Evolutionary conservation across 2,329 filamentous ascomycete species (phyloP).

Genomic region (Xylaria sp.): DNA sequence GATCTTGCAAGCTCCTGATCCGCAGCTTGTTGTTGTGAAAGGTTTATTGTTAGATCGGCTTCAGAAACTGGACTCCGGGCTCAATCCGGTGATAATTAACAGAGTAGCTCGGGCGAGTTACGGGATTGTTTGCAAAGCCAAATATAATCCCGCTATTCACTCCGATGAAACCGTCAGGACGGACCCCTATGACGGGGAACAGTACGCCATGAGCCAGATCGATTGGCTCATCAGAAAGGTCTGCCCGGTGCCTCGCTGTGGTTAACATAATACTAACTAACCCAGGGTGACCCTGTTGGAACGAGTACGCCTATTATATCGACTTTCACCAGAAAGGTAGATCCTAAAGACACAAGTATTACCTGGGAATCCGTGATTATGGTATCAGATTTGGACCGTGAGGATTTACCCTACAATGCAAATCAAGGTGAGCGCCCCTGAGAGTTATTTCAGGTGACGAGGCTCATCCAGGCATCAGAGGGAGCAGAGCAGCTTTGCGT

Average conservation of each 20-base stretch:
- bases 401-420: slow-evolving; percentile 41
- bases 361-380: slow-evolving; percentile 45
- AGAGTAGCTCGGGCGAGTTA: slow-evolving; percentile 48
- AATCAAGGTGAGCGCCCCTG: slow-evolving; percentile 38
- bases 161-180: slow-evolving; percentile 39
- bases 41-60: slow-evolving; percentile 55
- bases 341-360: slow-evolving; percentile 37
- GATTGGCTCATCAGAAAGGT: slow-evolving; percentile 48
- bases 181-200: slow-evolving; percentile 40
- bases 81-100: slow-evolving; percentile 45
- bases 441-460: not conserved
- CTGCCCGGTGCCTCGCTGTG: not conserved
- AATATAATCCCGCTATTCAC: slow-evolving; percentile 42
- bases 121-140: slow-evolving; percentile 43
- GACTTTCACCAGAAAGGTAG: slow-evolving; percentile 41
- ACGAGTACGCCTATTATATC: slow-evolving; percentile 40
- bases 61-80: slow-evolving; percentile 47
- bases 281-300: slow-evolving; percentile 44
- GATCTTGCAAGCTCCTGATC: slow-evolving; percentile 51
- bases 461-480: slow-evolving; percentile 28
- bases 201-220: slow-evolving; percentile 46
- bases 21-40: slow-evolving; percentile 58
- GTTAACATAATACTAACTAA: not conserved
- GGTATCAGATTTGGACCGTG: slow-evolving; percentile 42
- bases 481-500: slow-evolving; percentile 43